Conservation (phyloP, 306 rosid genomes). For the Pterocarpus macrocarpus region DNA sequence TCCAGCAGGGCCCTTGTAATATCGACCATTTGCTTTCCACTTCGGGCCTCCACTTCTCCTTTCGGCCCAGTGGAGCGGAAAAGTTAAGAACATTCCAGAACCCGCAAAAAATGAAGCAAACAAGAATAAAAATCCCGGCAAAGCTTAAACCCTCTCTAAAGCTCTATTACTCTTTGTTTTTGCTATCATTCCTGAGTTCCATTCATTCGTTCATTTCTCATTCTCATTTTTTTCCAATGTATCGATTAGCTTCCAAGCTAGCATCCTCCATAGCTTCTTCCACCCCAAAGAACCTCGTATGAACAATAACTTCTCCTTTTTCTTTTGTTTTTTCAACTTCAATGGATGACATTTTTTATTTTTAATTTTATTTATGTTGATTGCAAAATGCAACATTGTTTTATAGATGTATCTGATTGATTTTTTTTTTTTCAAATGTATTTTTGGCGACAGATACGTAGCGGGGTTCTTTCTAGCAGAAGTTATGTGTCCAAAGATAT, state of each 20-base stretch:
- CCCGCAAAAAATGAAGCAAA: too few relatives aligned
- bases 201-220: background rate
- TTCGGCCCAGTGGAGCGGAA: too few relatives aligned
- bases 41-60: too few relatives aligned
- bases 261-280: conserved; percentile 70
- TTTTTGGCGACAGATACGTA: conserved; percentile 51
- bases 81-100: too few relatives aligned
- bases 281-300: conserved; percentile 68
- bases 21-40: too few relatives aligned
- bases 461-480: conserved; percentile 63
- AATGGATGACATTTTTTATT: background rate
- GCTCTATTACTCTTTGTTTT: conserved; percentile 12
- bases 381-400: background rate
- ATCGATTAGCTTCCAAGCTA: conserved; percentile 74
- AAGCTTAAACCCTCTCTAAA: conserved; percentile 51
- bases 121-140: background rate
- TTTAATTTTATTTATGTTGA: background rate
- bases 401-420: too few relatives aligned
- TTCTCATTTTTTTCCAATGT: conserved; percentile 56
- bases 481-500: conserved; percentile 86
- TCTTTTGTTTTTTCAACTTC: background rate
- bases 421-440: background rate
- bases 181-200: background rate
- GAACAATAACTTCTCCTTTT: conserved; percentile 7
- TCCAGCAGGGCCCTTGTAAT: too few relatives aligned